These are phyloP conservation scores for Albifimbria verrucaria DNA, from an alignment of 2,329 filamentous ascomycete species.

Conservation along the genomic window DNA sequence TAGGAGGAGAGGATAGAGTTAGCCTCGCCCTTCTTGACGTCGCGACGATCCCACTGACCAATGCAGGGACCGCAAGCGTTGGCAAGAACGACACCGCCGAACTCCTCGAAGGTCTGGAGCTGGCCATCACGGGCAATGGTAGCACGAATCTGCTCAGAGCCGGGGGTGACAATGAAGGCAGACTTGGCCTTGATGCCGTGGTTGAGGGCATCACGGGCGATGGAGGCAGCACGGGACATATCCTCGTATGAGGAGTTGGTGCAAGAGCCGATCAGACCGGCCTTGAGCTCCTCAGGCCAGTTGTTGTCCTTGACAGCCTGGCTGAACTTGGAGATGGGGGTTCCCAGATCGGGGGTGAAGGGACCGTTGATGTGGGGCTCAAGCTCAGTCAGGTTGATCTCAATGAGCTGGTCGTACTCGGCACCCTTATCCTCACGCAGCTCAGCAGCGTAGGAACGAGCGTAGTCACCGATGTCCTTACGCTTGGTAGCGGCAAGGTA, in stretches of 20 bases:
- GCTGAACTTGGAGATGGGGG: conserved; percentile 86
- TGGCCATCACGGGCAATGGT: conserved; percentile 89
- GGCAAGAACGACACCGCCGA: conserved; percentile 84
- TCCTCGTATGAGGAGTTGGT: conserved; percentile 99
- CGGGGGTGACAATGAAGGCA: conserved; percentile 94
- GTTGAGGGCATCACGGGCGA: conserved; percentile 85
- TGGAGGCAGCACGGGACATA: conserved; percentile 91
- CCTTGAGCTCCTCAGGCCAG: conserved; percentile 89
- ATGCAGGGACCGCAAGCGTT: conserved; percentile 96
- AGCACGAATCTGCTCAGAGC: conserved; percentile 93
- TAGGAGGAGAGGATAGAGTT: conserved; percentile 99
- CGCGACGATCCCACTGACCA: conserved; percentile 90
- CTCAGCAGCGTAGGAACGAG: conserved; percentile 78
- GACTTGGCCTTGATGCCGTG: conserved; percentile 88
- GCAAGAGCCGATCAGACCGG: conserved; percentile 94
- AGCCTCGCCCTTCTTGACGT: conserved; percentile 90
- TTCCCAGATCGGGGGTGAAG: conserved; percentile 93
- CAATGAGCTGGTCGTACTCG: conserved; percentile 86
- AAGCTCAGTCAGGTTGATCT: conserved; percentile 83
- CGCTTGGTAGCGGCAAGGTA: conserved; percentile 93
- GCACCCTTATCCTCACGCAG: conserved; percentile 85
- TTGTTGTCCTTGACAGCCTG: conserved; percentile 76
- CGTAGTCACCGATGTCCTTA: conserved; percentile 83
- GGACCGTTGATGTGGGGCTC: conserved; percentile 98
- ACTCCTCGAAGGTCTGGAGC: conserved; percentile 77